Evolutionary conservation across 768 basidiomycete species (phyloP), one percentile per base, ranked within the genome.

Genomic region (Tulasnella sp.): DNA sequence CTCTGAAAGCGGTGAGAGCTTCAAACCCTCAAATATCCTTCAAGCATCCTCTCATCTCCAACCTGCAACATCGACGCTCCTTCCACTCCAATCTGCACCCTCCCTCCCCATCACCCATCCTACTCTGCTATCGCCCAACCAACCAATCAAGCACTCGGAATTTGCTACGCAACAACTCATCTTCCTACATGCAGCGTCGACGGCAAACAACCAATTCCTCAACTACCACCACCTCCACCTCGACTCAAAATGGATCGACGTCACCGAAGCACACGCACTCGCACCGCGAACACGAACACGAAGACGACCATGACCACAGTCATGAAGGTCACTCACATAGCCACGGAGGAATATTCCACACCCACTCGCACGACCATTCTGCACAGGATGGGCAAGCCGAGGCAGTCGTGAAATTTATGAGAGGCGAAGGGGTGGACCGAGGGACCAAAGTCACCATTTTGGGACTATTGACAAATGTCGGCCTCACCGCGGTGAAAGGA

Each of bases 391-490:
- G 70, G 34, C 68, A 75, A 12, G 78, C 78, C 72, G 80, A 81
- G 75, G 78, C 77, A 7, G 38, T 77, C 31, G 64, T 70, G 15
- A 67, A 73, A 64, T 74, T 70, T 79, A 93, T 93, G 89, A 76
- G 40, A 49, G 75, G 75, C 17, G 75, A 76, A 70, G 75, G 67
- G 22, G 25, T 76, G 64, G 94, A 96, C 83, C 85, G 89, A 78
- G 95, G 96, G 31, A 92, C 89, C 78, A 88, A 87, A 75, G 92
- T 97, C 80, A 97, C 95, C 7, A 86, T 97, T 73, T 83, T 95
- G 78, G 97, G 97, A 0, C 85, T 99, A 40, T 86, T 89, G 73
- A 86, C 91, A 72, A 99, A 99, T 80, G 85, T 99, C 40, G 89
- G 86, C 7, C 84, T 99, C 78, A 97, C 96, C 0, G 85, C 85